phyloP scores from a whole-genome alignment of 345 rosid species.

The Litchi chinensis region DNA sequence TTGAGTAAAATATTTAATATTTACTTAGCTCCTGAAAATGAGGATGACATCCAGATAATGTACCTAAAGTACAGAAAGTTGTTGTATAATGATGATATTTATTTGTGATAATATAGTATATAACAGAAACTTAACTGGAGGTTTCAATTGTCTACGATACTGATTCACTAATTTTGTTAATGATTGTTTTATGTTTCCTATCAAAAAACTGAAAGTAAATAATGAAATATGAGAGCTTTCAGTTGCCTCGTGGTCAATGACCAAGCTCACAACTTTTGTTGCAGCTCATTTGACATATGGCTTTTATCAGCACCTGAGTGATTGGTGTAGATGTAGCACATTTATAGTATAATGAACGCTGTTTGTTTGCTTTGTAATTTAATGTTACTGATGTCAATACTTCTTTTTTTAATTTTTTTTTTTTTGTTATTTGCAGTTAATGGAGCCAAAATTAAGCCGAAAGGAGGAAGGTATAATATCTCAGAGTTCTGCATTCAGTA shows the following conservation, averaged over 20 bases:
- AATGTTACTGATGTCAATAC: constrained; percentile 26
- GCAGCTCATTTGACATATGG: neutral
- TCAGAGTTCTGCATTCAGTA: constrained; percentile 19
- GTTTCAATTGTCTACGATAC: neutral
- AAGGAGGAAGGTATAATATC: constrained; percentile 78
- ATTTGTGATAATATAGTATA: neutral
- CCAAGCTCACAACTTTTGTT: neutral
- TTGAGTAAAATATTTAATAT: neutral
- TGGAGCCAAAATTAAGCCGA: constrained; percentile 71
- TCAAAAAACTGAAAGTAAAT: no score
- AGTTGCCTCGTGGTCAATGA: neutral
- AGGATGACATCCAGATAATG: neutral
- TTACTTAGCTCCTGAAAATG: neutral
- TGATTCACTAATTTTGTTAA: neutral
- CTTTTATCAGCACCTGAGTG: neutral
- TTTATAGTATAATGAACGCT: neutral
- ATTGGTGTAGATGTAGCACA: neutral
- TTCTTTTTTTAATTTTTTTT: constrained; percentile 12
- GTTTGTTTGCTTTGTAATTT: constrained; percentile 14
- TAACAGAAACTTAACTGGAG: neutral
- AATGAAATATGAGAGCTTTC: neutral
- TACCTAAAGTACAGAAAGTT: neutral
- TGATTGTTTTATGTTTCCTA: neutral
- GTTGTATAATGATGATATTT: neutral
- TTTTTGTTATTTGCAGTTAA: constrained; percentile 50